Evolutionary conservation across 352 stramenopile species (phyloP).

Genomic region (Phytophthora sojae): DNA sequence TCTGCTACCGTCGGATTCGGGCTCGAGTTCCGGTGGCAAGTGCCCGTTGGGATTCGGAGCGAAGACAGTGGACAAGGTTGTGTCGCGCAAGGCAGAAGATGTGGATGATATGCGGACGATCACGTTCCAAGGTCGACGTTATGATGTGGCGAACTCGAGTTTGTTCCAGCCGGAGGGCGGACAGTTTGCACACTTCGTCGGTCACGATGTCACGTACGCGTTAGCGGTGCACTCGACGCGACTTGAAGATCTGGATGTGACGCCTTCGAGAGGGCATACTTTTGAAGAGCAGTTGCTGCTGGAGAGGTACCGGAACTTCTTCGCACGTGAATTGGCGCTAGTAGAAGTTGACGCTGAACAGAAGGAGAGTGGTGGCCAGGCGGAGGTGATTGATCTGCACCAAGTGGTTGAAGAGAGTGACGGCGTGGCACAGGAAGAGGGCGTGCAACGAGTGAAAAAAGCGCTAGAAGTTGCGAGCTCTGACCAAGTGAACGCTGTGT

Average conservation of each 20-base stretch:
- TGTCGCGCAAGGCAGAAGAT: conserved; percentile 29
- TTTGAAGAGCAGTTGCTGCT: conserved; percentile 68
- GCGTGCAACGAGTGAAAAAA: conserved; percentile 20
- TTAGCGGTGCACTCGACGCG: conserved; percentile 55
- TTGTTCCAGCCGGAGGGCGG: conserved; percentile 54
- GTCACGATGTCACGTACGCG: conserved; percentile 66
- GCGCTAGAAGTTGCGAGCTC: conserved; percentile 22
- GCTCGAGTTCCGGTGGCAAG: conserved; percentile 38
- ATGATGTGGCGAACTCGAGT: conserved; percentile 60
- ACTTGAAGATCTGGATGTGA: conserved; percentile 49
- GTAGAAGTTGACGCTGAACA: conserved; percentile 31
- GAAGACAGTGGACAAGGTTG: conserved; percentile 34
- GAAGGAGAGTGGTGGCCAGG: conserved; percentile 5
- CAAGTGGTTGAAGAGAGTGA: conserved; percentile 51
- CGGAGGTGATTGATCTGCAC: conserved; percentile 45
- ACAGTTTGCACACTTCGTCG: conserved; percentile 61
- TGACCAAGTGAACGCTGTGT: conserved; percentile 49
- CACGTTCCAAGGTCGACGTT: conserved; percentile 58
- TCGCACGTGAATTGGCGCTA: conserved; percentile 47
- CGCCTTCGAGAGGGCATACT: conserved; percentile 44
- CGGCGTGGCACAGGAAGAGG: conserved; percentile 8
- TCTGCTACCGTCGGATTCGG: conserved; percentile 39
- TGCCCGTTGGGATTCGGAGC: conserved; percentile 71
- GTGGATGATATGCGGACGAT: conserved; percentile 46
- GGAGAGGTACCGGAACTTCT: conserved; percentile 60